Base-by-base conservation (phyloP, 805 yeast genomes). In the Saccharomycopsis vini region DNA sequence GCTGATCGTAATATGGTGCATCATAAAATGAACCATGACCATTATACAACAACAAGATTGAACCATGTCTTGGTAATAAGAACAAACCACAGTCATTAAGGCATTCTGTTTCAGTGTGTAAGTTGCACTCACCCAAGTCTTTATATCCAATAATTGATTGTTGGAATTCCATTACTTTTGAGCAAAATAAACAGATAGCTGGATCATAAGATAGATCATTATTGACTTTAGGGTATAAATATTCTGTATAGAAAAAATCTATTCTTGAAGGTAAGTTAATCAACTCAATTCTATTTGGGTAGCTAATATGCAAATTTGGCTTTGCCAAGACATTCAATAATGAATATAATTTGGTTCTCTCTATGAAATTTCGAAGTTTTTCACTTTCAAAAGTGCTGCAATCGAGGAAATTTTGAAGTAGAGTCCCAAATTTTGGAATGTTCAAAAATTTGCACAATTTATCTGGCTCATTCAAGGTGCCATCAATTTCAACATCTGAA, bases 171-270 rank as follows among this genome's bases (percentile, higher is more conserved):
- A 85, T 68, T 5, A 79, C 68, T 9, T 64, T 62, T 1, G 88
- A 92, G 62, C 98, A 92, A 49, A 80, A 81, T 43, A 90, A 62
- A 56, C 98, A 90, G 7, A 90, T 66, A 0, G 95, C 95, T 0
- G 95, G 92, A 51, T 89, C 95, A 3, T 62, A 49, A 12, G 45
- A 26, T 15, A 70, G 24, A 66, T 68, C 53, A 57, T 62, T 19
- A 12, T 65, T 64, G 35, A 62, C 58, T 19, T 63, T 64, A 54
- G 64, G 67, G 50, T 75, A 72, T 44, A 75, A 67, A 43, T 73
- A 66, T 30, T 72, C 66, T 3, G 85, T 79, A 62, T 82, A 85
- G 50, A 87, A 78, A 31, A 65, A 67, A 56, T 82, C 89, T 47
- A 86, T 61, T 40, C 82, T 68, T 2, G 63, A 59, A 0, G 96